A percentile compares a stretch with the other conserved stretches of the same genome.
Conservation (phyloP, 2,329 filamentous ascomycete genomes). For the Penicillium sp. region DNA sequence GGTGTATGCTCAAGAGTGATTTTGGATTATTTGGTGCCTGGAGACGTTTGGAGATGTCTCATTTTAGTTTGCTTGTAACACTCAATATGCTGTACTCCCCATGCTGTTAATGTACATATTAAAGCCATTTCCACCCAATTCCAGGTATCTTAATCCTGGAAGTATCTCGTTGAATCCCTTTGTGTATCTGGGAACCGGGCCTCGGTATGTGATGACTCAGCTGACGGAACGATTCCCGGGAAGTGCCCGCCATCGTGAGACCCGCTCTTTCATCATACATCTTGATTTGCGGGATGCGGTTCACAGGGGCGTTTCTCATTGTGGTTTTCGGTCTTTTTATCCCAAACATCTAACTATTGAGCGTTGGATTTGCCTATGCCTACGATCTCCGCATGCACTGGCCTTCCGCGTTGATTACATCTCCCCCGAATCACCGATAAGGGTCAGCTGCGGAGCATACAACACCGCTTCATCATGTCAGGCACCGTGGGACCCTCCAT, state of each 20-base stretch:
- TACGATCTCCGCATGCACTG: background rate
- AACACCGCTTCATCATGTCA: slow-evolving; percentile 26
- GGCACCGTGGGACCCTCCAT: slow-evolving; percentile 18
- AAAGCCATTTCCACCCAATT: too few species aligned
- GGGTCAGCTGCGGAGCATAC: slow-evolving; percentile 11
- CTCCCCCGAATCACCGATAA: slow-evolving; percentile 22
- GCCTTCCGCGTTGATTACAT: slow-evolving; percentile 16
- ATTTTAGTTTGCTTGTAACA: too few species aligned
- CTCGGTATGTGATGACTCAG: slow-evolving; percentile 19
- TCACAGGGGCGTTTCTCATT: slow-evolving; percentile 18
- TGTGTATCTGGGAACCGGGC: background rate
- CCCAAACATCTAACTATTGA: background rate
- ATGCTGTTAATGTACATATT: too few species aligned
- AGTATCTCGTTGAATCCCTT: background rate
- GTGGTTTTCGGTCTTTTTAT: slow-evolving; percentile 1
- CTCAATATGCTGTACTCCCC: too few species aligned
- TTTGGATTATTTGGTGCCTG: too few species aligned
- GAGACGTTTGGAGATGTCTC: too few species aligned
- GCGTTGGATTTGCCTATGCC: background rate
- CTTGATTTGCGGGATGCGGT: slow-evolving; percentile 12
- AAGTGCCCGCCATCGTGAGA: slow-evolving; percentile 8
- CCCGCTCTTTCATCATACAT: slow-evolving; percentile 5
- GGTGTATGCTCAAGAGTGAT: too few species aligned
- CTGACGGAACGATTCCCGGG: slow-evolving; percentile 7
- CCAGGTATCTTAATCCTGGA: too few species aligned